Evolutionary conservation across 768 basidiomycete genomes (phyloP).

Genomic region (Rhizopogon salebrosus): DNA sequence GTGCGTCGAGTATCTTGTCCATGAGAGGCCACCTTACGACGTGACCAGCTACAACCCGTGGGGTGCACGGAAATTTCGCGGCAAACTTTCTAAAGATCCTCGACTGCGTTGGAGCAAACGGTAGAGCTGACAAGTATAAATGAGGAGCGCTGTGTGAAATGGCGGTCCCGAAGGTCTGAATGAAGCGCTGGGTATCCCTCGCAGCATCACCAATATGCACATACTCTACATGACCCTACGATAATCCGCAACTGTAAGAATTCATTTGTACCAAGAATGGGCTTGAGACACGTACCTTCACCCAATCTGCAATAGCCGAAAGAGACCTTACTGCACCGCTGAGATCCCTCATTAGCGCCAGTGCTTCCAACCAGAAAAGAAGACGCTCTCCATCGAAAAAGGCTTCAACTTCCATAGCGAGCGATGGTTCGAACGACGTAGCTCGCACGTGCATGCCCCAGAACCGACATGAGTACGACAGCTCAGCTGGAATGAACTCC

Average conservation of each 20-base stretch:
- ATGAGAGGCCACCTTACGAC: neutral
- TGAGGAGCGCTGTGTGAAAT: constrained; percentile 14
- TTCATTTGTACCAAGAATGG: too few relatives aligned
- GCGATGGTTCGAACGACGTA: neutral
- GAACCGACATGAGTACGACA: constrained; percentile 9
- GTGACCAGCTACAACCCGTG: neutral
- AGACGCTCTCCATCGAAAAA: constrained; percentile 2
- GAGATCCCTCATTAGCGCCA: neutral
- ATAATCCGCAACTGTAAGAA: too few relatives aligned
- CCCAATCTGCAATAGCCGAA: neutral
- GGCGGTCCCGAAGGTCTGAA: neutral
- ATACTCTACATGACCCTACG: neutral
- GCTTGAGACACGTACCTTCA: too few relatives aligned
- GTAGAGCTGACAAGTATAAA: constrained; percentile 27
- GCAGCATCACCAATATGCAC: neutral
- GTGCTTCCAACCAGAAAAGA: constrained; percentile 5
- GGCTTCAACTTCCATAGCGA: neutral
- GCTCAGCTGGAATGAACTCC: constrained; percentile 3
- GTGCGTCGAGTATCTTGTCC: neutral
- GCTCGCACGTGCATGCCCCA: constrained; percentile 6
- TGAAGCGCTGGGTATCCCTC: neutral
- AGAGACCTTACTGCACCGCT: neutral
- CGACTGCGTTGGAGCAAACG: constrained; percentile 18
- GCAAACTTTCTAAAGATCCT: neutral
- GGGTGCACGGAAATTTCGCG: neutral